phyloP scores from a whole-genome alignment of 257 asterid genomes.

The Gentiana straminea region DNA sequence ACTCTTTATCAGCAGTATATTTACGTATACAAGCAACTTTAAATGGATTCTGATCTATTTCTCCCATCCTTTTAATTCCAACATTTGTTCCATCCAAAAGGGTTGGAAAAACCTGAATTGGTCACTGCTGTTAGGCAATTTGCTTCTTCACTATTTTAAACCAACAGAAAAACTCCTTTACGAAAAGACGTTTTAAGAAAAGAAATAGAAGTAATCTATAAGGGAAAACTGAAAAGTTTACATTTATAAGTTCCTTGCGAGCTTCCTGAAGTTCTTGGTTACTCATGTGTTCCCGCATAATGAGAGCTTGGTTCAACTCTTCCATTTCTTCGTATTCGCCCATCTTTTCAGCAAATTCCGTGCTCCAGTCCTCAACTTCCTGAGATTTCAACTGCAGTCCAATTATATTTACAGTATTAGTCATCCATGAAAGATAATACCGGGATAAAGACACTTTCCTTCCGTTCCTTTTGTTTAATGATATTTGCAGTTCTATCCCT shows the following conservation, averaged over 20 bases:
- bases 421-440: not conserved
- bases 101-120: slow-evolving; percentile 5
- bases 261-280: slow-evolving; percentile 22
- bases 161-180: too few relatives aligned
- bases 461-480: too few relatives aligned
- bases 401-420: too few relatives aligned
- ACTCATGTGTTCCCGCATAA: slow-evolving; percentile 15
- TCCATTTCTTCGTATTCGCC: slow-evolving; percentile 11
- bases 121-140: not conserved
- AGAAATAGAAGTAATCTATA: not conserved
- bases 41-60: slow-evolving; percentile 6
- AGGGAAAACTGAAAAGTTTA: slow-evolving; percentile 2
- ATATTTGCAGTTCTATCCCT: too few relatives aligned
- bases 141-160: not conserved
- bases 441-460: too few relatives aligned
- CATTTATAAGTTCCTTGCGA: slow-evolving; percentile 18
- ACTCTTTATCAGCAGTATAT: not conserved
- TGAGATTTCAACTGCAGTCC: slow-evolving; percentile 3
- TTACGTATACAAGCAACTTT: slow-evolving; percentile 4
- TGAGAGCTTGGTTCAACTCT: slow-evolving; percentile 16
- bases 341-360: slow-evolving; percentile 7
- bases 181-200: too few relatives aligned
- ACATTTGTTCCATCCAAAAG: slow-evolving; percentile 5
- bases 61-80: slow-evolving; percentile 12
- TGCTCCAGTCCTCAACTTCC: slow-evolving; percentile 8